phyloP scores from a whole-genome alignment of 371 early-diverging fungal species.

The Rhizomucor pusillus region DNA sequence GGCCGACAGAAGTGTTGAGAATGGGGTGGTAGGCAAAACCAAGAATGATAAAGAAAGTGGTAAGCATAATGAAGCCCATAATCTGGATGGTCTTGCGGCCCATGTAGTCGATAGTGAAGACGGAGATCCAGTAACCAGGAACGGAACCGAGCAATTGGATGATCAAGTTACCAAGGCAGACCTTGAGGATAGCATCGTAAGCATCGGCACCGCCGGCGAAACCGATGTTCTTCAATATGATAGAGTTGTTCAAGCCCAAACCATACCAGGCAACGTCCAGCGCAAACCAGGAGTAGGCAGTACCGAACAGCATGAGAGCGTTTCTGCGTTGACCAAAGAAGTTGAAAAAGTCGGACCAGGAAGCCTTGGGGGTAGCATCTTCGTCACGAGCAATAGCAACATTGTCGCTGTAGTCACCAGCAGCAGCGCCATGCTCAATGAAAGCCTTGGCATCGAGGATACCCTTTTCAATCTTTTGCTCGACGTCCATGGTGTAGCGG shows the following conservation, averaged over 20 bases:
- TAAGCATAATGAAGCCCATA: conserved; percentile 59
- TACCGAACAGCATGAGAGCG: conserved; percentile 55
- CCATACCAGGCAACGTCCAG: conserved; percentile 90
- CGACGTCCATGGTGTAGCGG: conserved; percentile 76
- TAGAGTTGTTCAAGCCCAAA: conserved; percentile 76
- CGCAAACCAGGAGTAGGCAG: conserved; percentile 69
- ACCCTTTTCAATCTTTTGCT: conserved; percentile 61
- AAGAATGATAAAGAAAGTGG: conserved; percentile 43
- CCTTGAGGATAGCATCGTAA: conserved; percentile 33
- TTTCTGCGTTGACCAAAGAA: conserved; percentile 63
- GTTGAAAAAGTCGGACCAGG: conserved; percentile 55
- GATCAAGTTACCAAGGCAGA: conserved; percentile 72
- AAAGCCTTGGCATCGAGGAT: conserved; percentile 50
- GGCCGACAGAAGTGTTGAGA: conserved; percentile 45
- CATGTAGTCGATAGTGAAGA: conserved; percentile 76
- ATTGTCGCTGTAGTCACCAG: conserved; percentile 32
- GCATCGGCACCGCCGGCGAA: conserved; percentile 55
- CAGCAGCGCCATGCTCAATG: conserved; percentile 28
- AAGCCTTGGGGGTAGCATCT: conserved; percentile 30
- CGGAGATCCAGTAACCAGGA: conserved; percentile 86
- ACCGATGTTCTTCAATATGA: conserved; percentile 65
- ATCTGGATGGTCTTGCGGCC: conserved; percentile 85
- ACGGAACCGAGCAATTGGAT: conserved; percentile 78
- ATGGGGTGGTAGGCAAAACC: conserved; percentile 49
- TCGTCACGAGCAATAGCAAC: conserved; percentile 19